These are phyloP conservation scores for Suaeda aralocaspica DNA, from an alignment of 148 eudicot genomes.

Conservation along the genomic window DNA sequence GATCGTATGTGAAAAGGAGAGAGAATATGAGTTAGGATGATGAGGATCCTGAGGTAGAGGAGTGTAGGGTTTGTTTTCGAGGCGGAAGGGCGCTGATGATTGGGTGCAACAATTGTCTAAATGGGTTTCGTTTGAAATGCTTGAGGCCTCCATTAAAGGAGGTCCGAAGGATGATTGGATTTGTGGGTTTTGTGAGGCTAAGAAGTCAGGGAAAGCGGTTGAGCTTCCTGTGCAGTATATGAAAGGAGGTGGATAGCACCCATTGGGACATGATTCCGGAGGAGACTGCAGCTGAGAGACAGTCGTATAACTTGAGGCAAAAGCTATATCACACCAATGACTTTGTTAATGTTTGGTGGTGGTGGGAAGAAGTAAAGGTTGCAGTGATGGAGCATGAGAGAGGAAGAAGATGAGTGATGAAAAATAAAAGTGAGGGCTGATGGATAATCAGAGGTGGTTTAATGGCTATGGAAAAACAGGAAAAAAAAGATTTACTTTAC, in stretches of 20 bases:
- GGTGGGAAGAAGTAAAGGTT: too few species aligned
- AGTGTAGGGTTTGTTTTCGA: conserved; percentile 75
- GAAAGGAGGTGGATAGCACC: conserved; percentile 89
- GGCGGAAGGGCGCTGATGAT: conserved; percentile 62
- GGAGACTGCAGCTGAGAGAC: conserved; percentile 92
- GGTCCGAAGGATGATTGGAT: conserved; percentile 94
- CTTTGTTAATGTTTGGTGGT: conserved; percentile 89
- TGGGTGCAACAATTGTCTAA: conserved; percentile 88
- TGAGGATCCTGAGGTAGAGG: conserved; percentile 76
- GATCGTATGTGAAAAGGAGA: conserved; percentile 78
- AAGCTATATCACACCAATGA: conserved; percentile 87
- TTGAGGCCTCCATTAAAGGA: conserved; percentile 76
- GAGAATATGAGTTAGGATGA: conserved; percentile 68
- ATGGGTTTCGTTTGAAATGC: conserved; percentile 93
- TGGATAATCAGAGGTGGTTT: too few species aligned
- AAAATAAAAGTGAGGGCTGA: too few species aligned
- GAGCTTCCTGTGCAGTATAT: conserved; percentile 61
- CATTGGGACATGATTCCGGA: conserved; percentile 95
- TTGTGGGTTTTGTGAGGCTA: conserved; percentile 73
- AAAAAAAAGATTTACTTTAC: too few species aligned
- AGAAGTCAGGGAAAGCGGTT: conserved; percentile 53
- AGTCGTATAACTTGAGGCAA: conserved; percentile 85
- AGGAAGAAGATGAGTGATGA: too few species aligned
- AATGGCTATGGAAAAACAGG: too few species aligned
- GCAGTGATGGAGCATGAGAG: too few species aligned